Evolutionary conservation across 768 basidiomycete genomes (phyloP), one percentile per base, ranked within the genome.

Genomic region (Collybia sordida): DNA sequence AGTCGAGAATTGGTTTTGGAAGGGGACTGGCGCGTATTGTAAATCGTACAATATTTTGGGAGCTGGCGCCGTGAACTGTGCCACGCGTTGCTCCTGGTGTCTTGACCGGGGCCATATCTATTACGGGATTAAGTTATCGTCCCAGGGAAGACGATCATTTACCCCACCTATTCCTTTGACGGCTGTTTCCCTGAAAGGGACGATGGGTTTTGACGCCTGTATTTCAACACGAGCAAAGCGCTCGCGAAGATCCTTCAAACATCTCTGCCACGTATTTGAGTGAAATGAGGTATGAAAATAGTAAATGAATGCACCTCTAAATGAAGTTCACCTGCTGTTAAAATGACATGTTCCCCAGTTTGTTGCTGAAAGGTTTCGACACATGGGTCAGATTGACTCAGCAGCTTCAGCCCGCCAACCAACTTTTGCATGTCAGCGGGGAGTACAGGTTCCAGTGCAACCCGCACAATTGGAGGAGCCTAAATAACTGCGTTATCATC

Each of bases 351-450:
- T 65, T 99, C 97, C 25, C 97, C 97, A 0, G 95, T 97, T 59
- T 92, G 83, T 67, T 98, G 97, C 57, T 98, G 94, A 65, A 98
- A 94, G 0, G 91, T 95, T 64, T 98, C 93, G 3, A 96, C 95
- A 56, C 94, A 98, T 1, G 97, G 96, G 71, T 98, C 97, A 3
- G 94, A 88, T 63, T 98, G 95, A 57, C 87, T 89, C 27, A 99
- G 81, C 11, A 98, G 73, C 56, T 88, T 90, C 47, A 99, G 72
- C 1, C 97, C 97, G 31, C 78, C 79, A 39, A 98, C 79, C 19
- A 99, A 76, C 64, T 91, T 93, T 1, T 84, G 86, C 83, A 98
- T 89, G 62, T 98, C 93, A 6, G 84, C 84, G 14, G 86, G 90
- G 35, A 80, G 74, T 23, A 73, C 75, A 0, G 97, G 93, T 61